A percentile compares a stretch with the other conserved stretches of the same genome.
Conservation (phyloP, 1,139 yeast genomes). For the Candida tetrigidarum region DNA sequence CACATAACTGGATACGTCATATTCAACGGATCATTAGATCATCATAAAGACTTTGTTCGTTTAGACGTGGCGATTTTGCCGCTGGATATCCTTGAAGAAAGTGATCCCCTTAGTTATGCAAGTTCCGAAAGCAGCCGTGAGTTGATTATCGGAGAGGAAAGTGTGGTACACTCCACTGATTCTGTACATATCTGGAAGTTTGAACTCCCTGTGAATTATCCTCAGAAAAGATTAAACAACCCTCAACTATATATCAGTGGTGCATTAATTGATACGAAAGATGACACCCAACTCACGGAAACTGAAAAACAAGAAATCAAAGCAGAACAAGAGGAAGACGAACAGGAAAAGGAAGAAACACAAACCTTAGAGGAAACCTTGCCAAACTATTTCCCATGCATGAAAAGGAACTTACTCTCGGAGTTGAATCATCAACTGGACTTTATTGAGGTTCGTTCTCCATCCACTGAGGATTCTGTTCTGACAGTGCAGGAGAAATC, state of each 20-base stretch:
- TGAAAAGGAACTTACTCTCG: constrained; percentile 25
- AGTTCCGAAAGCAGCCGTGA: constrained; percentile 9
- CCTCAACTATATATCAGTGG: constrained; percentile 36
- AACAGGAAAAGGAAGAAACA: too few species aligned
- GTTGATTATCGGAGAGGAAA: constrained; percentile 5
- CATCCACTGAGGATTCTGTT: neutral
- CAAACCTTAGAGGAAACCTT: constrained; percentile 16
- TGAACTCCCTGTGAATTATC: constrained; percentile 39
- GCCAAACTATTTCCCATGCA: constrained; percentile 26
- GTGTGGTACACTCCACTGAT: constrained; percentile 12
- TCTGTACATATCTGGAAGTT: constrained; percentile 36
- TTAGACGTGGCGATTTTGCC: constrained; percentile 35
- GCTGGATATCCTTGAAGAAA: constrained; percentile 23
- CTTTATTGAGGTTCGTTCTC: neutral
- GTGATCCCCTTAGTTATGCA: constrained; percentile 4
- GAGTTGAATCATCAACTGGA: constrained; percentile 25
- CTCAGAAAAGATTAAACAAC: constrained; percentile 34
- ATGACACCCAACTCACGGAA: neutral
- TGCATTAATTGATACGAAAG: constrained; percentile 21
- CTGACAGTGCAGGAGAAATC: neutral
- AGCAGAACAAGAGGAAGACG: too few species aligned
- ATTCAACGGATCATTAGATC: constrained; percentile 18
- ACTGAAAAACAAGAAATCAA: neutral
- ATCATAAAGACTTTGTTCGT: constrained; percentile 19
- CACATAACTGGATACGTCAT: constrained; percentile 37